Conservation (phyloP, 2,329 filamentous ascomycete species). For the Aureobasidium leucospermi region DNA sequence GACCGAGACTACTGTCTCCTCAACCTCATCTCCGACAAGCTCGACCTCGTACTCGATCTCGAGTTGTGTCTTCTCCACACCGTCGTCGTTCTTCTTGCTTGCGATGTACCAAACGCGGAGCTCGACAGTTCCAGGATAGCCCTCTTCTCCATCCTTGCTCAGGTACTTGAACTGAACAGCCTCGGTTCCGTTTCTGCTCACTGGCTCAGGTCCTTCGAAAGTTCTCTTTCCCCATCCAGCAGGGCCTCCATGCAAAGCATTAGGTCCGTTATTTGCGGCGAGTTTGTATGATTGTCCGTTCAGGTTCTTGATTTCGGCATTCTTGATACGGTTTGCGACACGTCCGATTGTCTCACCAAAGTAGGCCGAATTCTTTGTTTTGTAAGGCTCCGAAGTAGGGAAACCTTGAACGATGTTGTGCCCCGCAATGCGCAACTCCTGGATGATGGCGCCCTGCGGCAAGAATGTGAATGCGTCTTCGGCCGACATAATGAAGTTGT, state of each 20-base stretch:
- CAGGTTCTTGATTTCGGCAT: conserved; percentile 61
- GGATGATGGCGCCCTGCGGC: conserved; percentile 70
- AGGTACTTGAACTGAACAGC: conserved; percentile 43
- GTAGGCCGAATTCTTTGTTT: conserved; percentile 65
- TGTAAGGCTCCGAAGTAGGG: conserved; percentile 66
- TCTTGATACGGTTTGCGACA: conserved; percentile 70
- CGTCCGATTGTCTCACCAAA: conserved; percentile 93
- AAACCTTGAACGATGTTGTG: conserved; percentile 87
- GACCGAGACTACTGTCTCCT: conserved; percentile 88
- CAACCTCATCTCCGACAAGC: conserved; percentile 61
- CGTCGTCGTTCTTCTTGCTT: conserved; percentile 55
- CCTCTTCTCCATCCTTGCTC: conserved; percentile 78
- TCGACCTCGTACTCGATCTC: conserved; percentile 86
- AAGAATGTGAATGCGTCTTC: conserved; percentile 54
- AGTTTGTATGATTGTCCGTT: conserved; percentile 67
- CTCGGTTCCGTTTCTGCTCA: conserved; percentile 41
- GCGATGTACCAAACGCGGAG: conserved; percentile 71
- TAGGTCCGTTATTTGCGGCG: conserved; percentile 67
- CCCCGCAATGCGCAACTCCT: conserved; percentile 69
- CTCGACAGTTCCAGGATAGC: conserved; percentile 80
- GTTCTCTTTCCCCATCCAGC: conserved; percentile 75
- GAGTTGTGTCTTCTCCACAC: conserved; percentile 61
- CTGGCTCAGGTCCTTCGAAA: conserved; percentile 64
- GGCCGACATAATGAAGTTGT: conserved; percentile 7
- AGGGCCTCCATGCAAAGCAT: conserved; percentile 51